A percentile compares a stretch with the other conserved stretches of the same genome.
phyloP scores from a whole-genome alignment of 139 green algal species.

The Marvania coccoides region DNA sequence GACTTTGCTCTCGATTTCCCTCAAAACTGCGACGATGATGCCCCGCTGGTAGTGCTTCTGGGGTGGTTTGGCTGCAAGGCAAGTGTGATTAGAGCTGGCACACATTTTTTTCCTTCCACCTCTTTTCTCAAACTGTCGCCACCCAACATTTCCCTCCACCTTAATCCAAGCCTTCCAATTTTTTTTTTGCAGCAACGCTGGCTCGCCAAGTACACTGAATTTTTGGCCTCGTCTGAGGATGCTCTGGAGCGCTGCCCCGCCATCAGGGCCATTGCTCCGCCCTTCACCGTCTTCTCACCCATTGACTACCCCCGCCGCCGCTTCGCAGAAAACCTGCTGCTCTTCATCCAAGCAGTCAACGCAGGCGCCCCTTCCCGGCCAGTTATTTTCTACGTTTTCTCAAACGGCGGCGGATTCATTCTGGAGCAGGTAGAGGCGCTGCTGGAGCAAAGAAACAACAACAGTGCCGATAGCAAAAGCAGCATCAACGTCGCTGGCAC shows the following conservation, averaged over 20 bases:
- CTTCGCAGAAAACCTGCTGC: not conserved
- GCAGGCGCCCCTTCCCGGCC: conserved; percentile 1
- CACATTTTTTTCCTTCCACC: no score
- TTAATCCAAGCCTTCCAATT: no score
- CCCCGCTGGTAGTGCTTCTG: not conserved
- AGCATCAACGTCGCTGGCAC: not conserved
- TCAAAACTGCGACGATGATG: not conserved
- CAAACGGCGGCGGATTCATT: conserved; percentile 15
- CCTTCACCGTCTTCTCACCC: not conserved
- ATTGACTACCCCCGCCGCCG: not conserved
- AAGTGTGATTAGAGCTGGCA: no score
- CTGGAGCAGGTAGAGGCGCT: conserved; percentile 12
- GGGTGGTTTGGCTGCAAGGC: not conserved
- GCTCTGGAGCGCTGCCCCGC: no score
- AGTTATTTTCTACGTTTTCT: conserved; percentile 8
- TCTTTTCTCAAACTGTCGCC: no score
- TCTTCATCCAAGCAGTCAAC: not conserved
- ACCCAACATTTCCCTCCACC: no score
- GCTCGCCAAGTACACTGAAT: conserved; percentile 11
- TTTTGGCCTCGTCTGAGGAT: not conserved
- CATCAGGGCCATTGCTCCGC: conserved; percentile 1
- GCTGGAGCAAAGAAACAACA: not conserved
- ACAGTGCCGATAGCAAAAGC: not conserved
- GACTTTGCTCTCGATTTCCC: not conserved
- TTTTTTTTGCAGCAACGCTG: not conserved